These are phyloP conservation scores for Hypoxylon sp. DNA, from an alignment of 2,329 filamentous ascomycete species.

Conservation along the genomic window DNA sequence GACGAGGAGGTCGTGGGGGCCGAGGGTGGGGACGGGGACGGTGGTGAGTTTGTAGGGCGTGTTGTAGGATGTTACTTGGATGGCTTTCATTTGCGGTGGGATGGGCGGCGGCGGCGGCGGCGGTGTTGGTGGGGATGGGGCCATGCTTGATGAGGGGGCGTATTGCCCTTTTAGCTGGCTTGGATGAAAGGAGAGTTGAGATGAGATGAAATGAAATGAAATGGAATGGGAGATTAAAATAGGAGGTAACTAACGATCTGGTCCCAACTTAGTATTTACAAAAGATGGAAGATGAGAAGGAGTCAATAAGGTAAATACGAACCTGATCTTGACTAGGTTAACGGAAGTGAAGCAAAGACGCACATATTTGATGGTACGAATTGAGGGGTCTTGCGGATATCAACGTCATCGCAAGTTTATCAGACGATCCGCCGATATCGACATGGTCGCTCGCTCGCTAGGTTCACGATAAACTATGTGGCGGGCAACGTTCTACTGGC, in stretches of 20 bases:
- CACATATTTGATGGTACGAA: neutral
- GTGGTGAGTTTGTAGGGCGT: constrained; percentile 68
- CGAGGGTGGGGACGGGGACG: constrained; percentile 64
- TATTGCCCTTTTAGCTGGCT: neutral
- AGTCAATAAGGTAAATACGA: neutral
- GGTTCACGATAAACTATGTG: neutral
- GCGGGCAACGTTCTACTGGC: neutral
- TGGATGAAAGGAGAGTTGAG: neutral
- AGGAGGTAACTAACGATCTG: too few relatives aligned
- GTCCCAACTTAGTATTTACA: too few relatives aligned
- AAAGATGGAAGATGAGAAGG: neutral
- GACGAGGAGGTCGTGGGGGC: constrained; percentile 69
- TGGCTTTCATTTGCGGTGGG: constrained; percentile 53
- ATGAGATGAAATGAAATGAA: neutral
- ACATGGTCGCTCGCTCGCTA: constrained; percentile 15
- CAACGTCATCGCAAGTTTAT: constrained; percentile 23
- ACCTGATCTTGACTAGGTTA: neutral
- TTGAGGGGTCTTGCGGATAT: constrained; percentile 16
- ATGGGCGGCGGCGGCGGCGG: constrained; percentile 21
- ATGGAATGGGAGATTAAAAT: too few relatives aligned
- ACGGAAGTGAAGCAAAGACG: neutral
- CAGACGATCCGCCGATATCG: constrained; percentile 14
- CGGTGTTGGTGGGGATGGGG: constrained; percentile 6
- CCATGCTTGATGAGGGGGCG: constrained; percentile 19
- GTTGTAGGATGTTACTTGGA: constrained; percentile 61